Conservation (phyloP, 148 eudicot species). For the Nepenthes mirabilis region DNA sequence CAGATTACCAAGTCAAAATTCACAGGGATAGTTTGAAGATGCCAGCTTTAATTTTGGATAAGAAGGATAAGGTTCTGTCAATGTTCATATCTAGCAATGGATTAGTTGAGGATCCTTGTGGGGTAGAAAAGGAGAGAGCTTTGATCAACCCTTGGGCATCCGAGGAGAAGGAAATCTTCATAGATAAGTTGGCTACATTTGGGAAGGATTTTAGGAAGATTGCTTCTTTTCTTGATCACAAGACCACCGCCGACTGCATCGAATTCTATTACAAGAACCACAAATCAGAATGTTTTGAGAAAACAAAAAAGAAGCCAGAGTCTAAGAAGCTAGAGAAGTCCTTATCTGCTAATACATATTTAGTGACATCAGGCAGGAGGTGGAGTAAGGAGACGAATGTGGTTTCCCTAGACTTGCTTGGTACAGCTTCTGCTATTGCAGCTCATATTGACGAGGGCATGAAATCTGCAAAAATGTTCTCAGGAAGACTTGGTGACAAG, state of each 20-base stretch:
- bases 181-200: constrained; percentile 45
- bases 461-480: constrained; percentile 20
- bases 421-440: constrained; percentile 60
- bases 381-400: constrained; percentile 50
- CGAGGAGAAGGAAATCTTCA: constrained; percentile 59
- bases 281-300: constrained; percentile 55
- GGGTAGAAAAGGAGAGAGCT: constrained; percentile 67
- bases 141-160: constrained; percentile 63
- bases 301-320: constrained; percentile 41
- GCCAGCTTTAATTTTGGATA: constrained; percentile 71
- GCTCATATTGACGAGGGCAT: constrained; percentile 41
- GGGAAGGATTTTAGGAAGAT: constrained; percentile 82
- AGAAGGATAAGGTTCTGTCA: constrained; percentile 35
- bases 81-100: constrained; percentile 64
- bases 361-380: constrained; percentile 62
- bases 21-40: constrained; percentile 54
- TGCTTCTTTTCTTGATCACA: constrained; percentile 68
- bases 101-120: constrained; percentile 70
- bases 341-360: constrained; percentile 29
- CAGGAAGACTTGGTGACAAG: constrained; percentile 18
- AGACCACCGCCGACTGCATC: constrained; percentile 78
- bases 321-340: constrained; percentile 40
- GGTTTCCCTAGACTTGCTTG: constrained; percentile 65
- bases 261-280: constrained; percentile 94
- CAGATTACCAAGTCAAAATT: constrained; percentile 30